Evolutionary conservation across 2,329 filamentous ascomycete genomes (phyloP).

Genomic region (Hymenoscyphus linearis): DNA sequence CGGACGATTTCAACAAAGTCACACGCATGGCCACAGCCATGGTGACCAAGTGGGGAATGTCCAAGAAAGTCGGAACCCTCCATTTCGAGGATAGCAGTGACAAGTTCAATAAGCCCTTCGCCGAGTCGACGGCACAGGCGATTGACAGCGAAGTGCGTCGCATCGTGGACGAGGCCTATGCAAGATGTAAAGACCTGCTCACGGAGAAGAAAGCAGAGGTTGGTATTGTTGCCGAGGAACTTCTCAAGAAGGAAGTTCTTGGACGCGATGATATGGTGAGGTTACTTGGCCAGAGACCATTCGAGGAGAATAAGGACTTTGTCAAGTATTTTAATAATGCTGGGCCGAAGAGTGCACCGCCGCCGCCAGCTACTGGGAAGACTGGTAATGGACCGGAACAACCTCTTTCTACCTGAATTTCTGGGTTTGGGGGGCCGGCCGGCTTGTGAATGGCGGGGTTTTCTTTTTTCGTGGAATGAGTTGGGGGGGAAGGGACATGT

Average conservation of each 20-base stretch:
- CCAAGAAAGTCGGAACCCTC: constrained; percentile 83
- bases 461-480: too few relatives aligned
- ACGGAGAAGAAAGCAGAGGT: constrained; percentile 83
- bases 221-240: constrained; percentile 85
- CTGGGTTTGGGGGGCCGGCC: background rate
- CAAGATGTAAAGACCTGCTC: constrained; percentile 80
- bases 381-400: constrained; percentile 7
- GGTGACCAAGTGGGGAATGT: constrained; percentile 99
- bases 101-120: constrained; percentile 89
- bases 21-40: constrained; percentile 93
- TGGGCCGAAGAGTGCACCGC: constrained; percentile 53
- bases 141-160: constrained; percentile 89
- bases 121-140: constrained; percentile 83
- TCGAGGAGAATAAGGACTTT: constrained; percentile 79
- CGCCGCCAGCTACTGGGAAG: constrained; percentile 44
- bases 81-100: constrained; percentile 83
- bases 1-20: constrained; percentile 98
- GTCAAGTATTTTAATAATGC: constrained; percentile 80
- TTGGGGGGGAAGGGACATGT: too few relatives aligned
- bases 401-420: background rate
- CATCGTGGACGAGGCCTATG: constrained; percentile 89
- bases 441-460: background rate
- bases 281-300: constrained; percentile 78
- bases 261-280: constrained; percentile 88
- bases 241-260: constrained; percentile 87